phyloP scores from a whole-genome alignment of 1,284 basidiomycete species.

The Paramarasmius palmivorus region DNA sequence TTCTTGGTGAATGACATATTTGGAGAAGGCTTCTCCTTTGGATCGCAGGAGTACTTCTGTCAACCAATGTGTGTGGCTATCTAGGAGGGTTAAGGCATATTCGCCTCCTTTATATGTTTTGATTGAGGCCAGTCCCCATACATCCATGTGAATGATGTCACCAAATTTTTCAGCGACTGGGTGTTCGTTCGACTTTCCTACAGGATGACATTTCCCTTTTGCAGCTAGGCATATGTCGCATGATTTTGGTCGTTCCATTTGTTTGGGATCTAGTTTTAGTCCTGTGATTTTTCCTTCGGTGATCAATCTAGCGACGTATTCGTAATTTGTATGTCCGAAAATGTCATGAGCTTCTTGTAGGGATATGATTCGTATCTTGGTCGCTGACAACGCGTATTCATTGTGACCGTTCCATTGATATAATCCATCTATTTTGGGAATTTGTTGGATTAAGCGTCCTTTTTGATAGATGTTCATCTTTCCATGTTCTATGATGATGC shows the following conservation, averaged over 20 bases:
- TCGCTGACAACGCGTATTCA: neutral
- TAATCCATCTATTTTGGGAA: neutral
- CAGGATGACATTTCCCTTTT: neutral
- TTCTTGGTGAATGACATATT: constrained; percentile 16
- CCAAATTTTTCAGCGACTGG: neutral
- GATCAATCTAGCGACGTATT: neutral
- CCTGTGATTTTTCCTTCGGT: neutral
- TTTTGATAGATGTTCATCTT: neutral
- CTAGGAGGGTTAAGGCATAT: constrained; percentile 26
- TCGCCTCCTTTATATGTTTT: constrained; percentile 21
- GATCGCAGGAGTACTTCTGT: neutral
- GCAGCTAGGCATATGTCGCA: neutral
- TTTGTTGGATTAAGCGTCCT: neutral
- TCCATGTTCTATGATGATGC: neutral
- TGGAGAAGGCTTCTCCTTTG: constrained; percentile 21
- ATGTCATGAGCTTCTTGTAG: neutral
- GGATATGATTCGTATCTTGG: neutral
- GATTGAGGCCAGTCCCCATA: constrained; percentile 37
- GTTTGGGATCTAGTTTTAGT: neutral
- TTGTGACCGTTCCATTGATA: neutral
- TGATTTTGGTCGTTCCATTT: neutral
- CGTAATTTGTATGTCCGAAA: neutral
- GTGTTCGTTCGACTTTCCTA: neutral
- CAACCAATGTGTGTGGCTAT: constrained; percentile 23
- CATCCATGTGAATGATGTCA: constrained; percentile 20